These are phyloP conservation scores for Monosporascus sp. DNA, from an alignment of 2,329 filamentous ascomycete species.

Conservation along the genomic window DNA sequence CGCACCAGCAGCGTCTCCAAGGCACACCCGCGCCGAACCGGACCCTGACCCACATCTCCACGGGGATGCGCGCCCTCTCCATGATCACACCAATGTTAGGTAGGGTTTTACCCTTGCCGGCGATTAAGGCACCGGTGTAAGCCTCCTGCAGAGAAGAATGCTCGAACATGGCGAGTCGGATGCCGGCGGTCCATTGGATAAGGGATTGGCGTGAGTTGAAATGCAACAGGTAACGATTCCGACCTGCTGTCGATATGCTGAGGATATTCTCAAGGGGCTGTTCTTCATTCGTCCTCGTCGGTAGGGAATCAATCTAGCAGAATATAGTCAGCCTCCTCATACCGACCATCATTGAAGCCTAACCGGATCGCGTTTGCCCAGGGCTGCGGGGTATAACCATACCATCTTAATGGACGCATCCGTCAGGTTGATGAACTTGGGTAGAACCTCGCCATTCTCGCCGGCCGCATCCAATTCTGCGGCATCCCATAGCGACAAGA, in stretches of 20 bases:
- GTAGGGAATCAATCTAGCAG: slow-evolving; percentile 75
- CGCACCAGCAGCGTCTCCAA: slow-evolving; percentile 96
- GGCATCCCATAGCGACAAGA: slow-evolving; percentile 93
- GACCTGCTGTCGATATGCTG: slow-evolving; percentile 89
- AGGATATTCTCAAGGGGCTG: slow-evolving; percentile 89
- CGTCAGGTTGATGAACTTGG: slow-evolving; percentile 92
- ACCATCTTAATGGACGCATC: slow-evolving; percentile 99
- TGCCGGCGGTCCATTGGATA: slow-evolving; percentile 92
- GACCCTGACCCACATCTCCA: slow-evolving; percentile 92
- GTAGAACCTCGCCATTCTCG: slow-evolving; percentile 76
- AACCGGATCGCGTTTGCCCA: too few relatives aligned
- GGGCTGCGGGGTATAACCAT: slow-evolving; percentile 14
- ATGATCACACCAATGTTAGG: slow-evolving; percentile 91
- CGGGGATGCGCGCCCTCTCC: slow-evolving; percentile 68
- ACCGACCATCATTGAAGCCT: too few relatives aligned
- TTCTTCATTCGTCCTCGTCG: slow-evolving; percentile 70
- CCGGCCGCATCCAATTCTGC: slow-evolving; percentile 83
- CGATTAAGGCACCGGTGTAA: slow-evolving; percentile 92
- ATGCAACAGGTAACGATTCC: slow-evolving; percentile 91
- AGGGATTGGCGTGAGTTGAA: slow-evolving; percentile 93
- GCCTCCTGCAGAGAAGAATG: slow-evolving; percentile 90
- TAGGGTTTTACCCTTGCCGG: slow-evolving; percentile 81
- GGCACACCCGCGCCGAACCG: slow-evolving; percentile 93
- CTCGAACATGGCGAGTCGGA: slow-evolving; percentile 90
- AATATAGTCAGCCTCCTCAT: neutral